Evolutionary conservation across 75 land plant genomes (phyloP).

Genomic region (Cupressus sempervirens): DNA sequence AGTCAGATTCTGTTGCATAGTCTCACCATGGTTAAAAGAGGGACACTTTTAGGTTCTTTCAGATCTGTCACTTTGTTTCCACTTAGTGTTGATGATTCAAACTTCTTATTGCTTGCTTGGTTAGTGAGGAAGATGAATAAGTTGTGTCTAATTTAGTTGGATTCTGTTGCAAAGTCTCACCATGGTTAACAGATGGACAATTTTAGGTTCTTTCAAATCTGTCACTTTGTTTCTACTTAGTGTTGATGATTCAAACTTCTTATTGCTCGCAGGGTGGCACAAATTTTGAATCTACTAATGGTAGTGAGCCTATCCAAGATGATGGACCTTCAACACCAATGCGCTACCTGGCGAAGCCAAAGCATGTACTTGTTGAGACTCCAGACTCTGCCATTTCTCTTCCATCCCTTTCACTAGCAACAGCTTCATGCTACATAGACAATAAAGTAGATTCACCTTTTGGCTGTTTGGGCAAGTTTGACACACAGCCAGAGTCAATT

Average conservation of each 20-base stretch:
- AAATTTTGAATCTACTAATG: conserved; percentile 5
- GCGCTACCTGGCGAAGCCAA: conserved; percentile 9
- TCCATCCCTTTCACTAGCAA: conserved; percentile 6
- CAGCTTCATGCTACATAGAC: background rate
- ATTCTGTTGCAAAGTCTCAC: no score
- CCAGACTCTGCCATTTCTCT: conserved; percentile 3
- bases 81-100: background rate
- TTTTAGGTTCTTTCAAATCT: background rate
- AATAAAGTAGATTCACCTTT: conserved; percentile 1
- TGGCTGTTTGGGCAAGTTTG: background rate
- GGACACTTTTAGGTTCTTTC: background rate
- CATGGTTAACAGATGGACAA: background rate
- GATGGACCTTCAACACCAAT: conserved; percentile 7
- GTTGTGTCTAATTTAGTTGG: no score
- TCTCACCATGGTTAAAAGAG: background rate
- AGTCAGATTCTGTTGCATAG: background rate
- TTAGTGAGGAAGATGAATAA: no score
- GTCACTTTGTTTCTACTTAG: background rate
- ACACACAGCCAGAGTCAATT: background rate
- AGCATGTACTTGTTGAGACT: background rate
- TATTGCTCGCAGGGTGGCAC: background rate
- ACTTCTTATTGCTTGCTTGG: background rate
- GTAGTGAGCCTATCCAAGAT: background rate
- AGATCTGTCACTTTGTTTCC: background rate
- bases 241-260: background rate